phyloP scores from a whole-genome alignment of 208 protist species.

The Trypanosoma vivax region DNA sequence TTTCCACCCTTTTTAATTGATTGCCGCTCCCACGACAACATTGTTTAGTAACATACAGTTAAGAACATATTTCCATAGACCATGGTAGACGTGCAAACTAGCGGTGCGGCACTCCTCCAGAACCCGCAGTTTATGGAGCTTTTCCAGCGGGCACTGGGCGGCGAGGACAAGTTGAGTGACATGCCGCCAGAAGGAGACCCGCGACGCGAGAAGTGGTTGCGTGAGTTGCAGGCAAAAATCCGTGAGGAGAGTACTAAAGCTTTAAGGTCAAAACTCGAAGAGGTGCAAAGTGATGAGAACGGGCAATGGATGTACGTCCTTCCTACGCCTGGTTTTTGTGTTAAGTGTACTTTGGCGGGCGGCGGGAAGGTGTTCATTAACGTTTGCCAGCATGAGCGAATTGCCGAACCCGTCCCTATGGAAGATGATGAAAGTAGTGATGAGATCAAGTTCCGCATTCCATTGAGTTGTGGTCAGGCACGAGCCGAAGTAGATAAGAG shows the following conservation, averaged over 20 bases:
- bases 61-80: slow-evolving; percentile 14
- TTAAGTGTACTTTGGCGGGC: slow-evolving; percentile 64
- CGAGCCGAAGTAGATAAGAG: slow-evolving; percentile 76
- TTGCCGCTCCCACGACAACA: no score
- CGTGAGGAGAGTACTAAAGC: slow-evolving; percentile 49
- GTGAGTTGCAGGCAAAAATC: slow-evolving; percentile 59
- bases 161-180: slow-evolving; percentile 31
- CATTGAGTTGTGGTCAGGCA: slow-evolving; percentile 84
- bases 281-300: slow-evolving; percentile 81
- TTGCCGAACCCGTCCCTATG: slow-evolving; percentile 85
- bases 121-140: slow-evolving; percentile 77
- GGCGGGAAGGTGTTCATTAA: slow-evolving; percentile 88
- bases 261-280: slow-evolving; percentile 61
- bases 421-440: slow-evolving; percentile 20
- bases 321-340: slow-evolving; percentile 75
- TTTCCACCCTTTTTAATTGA: no score
- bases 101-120: slow-evolving; percentile 55
- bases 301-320: slow-evolving; percentile 87
- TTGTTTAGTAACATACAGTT: neutral
- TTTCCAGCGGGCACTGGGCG: slow-evolving; percentile 61
- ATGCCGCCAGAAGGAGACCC: slow-evolving; percentile 78
- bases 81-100: slow-evolving; percentile 18
- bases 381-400: slow-evolving; percentile 77
- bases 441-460: slow-evolving; percentile 79
- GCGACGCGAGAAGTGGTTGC: slow-evolving; percentile 62